Evolutionary conservation across 208 protist species (phyloP), one percentile per base, ranked within the genome.

Genomic region (Trypanosoma congolense): DNA sequence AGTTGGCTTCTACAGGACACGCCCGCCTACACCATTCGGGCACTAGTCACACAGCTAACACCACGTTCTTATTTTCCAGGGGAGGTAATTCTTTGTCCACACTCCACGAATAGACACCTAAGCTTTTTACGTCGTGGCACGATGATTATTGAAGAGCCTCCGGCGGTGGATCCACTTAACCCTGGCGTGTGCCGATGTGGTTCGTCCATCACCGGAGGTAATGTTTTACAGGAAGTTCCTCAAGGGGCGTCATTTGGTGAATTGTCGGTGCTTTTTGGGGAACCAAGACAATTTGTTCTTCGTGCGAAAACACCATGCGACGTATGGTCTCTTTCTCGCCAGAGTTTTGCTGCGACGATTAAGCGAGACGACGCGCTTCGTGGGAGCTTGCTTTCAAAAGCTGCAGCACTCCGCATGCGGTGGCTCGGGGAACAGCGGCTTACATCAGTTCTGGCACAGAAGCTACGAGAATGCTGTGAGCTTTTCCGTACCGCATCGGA

Each of bases 1-100:
- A 93, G 86, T 63, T 93, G 86, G 86, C 71, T 93, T 49, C 68
- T 93, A 42, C 86, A 93, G 64, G 86, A 93, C 56, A 81, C 80
- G 12, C 80, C 86, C 12, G 63, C 77, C 18, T 60, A 69, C 41
- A 90, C 81, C 8, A 80, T 93, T 30, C 78, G 78, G 30, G 73
- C 53, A 41, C 66, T 93, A 56, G 83, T 90, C n/a, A 65, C 79
- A 14, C 70, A 82, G 28, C 43, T 93, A 16, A 68, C 70, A 19
- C 75, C 86, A 16, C 81, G 56, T 47, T 84, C 73, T 14, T 90
- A 75, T 69, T 70, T 80, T 59, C 86, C 86, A 22, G 80, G 82
- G 1, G 86, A 90, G 50, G 70, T 90, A 19, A 77, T 93, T 31
- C 70, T 80, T 4, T 90, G 82, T 48, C 79, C 81, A 6, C 85